phyloP scores from a whole-genome alignment of 2,329 filamentous ascomycete species.

The Hypomyces rosellus region DNA sequence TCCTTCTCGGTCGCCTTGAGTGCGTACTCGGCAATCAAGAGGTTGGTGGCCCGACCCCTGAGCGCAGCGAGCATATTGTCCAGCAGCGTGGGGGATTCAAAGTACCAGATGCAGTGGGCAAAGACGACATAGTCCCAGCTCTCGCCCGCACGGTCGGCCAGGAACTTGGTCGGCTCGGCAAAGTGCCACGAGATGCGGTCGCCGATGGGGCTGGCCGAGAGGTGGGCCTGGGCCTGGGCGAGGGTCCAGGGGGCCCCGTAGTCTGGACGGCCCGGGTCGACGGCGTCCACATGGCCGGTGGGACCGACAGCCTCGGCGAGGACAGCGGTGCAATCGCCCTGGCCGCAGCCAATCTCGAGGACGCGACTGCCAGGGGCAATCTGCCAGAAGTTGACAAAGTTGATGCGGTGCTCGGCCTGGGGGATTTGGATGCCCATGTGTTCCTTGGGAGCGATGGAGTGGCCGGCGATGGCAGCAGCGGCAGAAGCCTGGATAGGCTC shows the following conservation, averaged over 20 bases:
- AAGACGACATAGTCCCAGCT: conserved; percentile 42
- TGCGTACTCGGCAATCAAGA: conserved; percentile 24
- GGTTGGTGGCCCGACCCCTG: conserved; percentile 13
- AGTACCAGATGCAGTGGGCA: conserved; percentile 50
- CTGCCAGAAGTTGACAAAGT: conserved; percentile 29
- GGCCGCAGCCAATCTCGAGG: conserved; percentile 54
- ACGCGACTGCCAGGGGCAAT: conserved; percentile 35
- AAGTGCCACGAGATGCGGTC: conserved; percentile 38
- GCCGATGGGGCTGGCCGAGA: conserved; percentile 35
- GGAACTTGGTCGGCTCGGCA: conserved; percentile 29
- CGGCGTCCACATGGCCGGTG: conserved; percentile 39
- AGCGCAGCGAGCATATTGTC: conserved; percentile 17
- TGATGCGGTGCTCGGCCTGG: conserved; percentile 30
- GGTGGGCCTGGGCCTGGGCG: conserved; percentile 39
- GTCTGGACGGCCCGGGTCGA: conserved; percentile 45
- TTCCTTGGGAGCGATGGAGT: conserved; percentile 3
- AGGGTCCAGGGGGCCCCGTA: conserved; percentile 47
- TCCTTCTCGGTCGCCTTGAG: conserved; percentile 29
- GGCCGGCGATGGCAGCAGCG: conserved; percentile 10
- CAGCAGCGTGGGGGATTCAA: conserved; percentile 30
- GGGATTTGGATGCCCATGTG: conserved; percentile 15
- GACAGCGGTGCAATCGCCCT: conserved; percentile 50
- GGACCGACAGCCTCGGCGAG: conserved; percentile 43
- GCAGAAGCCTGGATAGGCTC: conserved; percentile 10
- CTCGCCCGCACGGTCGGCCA: conserved; percentile 18